These are phyloP conservation scores for Pulveroboletus frians DNA, from an alignment of 768 basidiomycete genomes.

Conservation along the genomic window DNA sequence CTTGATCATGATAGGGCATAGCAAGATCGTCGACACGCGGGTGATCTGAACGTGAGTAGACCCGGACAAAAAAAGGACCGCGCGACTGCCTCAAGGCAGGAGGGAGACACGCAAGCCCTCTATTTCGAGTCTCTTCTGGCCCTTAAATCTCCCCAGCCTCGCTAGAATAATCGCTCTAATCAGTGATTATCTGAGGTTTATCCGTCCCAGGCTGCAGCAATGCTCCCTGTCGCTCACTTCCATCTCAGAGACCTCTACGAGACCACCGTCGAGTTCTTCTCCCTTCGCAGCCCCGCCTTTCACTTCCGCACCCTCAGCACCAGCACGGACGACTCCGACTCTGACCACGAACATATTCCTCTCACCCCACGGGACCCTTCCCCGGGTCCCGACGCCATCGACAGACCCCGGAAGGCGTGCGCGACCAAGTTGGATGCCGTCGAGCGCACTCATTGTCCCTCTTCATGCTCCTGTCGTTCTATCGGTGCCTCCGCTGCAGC, in stretches of 20 bases:
- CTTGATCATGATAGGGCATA: conserved; percentile 37
- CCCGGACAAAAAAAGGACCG: background rate
- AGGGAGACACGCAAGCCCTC: conserved; percentile 19
- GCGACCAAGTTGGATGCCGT: conserved; percentile 37
- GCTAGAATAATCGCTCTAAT: conserved; percentile 11
- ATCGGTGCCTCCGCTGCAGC: conserved; percentile 38
- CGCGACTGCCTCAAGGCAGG: conserved; percentile 15
- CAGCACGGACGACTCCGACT: conserved; percentile 26
- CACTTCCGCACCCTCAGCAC: conserved; percentile 21
- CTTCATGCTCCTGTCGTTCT: conserved; percentile 29
- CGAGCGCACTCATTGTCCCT: conserved; percentile 32
- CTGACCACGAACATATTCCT: conserved; percentile 23
- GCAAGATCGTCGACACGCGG: background rate
- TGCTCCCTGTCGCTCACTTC: conserved; percentile 44
- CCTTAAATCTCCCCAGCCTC: conserved; percentile 8
- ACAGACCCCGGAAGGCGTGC: conserved; percentile 37
- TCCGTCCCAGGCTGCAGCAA: conserved; percentile 31
- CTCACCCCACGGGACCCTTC: conserved; percentile 30
- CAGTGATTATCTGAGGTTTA: conserved; percentile 37
- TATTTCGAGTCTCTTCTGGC: background rate
- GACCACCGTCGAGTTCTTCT: conserved; percentile 56
- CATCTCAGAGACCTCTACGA: conserved; percentile 47
- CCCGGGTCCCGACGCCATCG: conserved; percentile 39
- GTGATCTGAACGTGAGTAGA: background rate
- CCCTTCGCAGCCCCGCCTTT: conserved; percentile 37